A percentile compares a stretch with the other conserved stretches of the same genome.
These are phyloP conservation scores for Acer campestre DNA, from an alignment of 345 rosid species.

Conservation along the genomic window DNA sequence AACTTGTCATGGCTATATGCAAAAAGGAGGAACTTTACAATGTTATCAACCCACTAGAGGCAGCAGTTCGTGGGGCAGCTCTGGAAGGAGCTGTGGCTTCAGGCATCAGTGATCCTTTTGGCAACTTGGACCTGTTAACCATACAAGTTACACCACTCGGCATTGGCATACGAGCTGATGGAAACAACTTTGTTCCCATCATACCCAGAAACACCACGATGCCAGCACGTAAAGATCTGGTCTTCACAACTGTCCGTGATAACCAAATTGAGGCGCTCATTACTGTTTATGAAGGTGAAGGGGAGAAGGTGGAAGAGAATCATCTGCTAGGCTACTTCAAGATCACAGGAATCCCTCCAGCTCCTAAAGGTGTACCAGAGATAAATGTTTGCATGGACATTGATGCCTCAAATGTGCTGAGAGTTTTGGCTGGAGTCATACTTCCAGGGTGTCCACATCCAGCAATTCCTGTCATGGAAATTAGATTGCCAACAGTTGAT, in stretches of 20 bases:
- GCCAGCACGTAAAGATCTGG: conserved; percentile 73
- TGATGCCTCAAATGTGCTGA: conserved; percentile 62
- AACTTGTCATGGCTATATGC: conserved; percentile 47
- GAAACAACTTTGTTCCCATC: conserved; percentile 58
- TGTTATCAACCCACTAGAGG: conserved; percentile 67
- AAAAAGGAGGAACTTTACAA: conserved; percentile 57
- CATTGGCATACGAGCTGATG: conserved; percentile 67
- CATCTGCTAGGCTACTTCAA: conserved; percentile 89
- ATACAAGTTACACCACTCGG: conserved; percentile 76
- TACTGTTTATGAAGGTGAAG: conserved; percentile 84
- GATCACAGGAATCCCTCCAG: conserved; percentile 65
- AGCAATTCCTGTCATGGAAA: conserved; percentile 69
- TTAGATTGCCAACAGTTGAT: conserved; percentile 89
- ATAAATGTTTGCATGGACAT: conserved; percentile 90
- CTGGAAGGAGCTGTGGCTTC: conserved; percentile 92
- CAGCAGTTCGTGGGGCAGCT: conserved; percentile 83
- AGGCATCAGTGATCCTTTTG: conserved; percentile 79
- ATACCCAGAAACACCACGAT: conserved; percentile 70
- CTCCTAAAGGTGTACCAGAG: conserved; percentile 80
- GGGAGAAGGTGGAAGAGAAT: conserved; percentile 59
- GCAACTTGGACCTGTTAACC: conserved; percentile 77
- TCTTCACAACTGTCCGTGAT: conserved; percentile 66
- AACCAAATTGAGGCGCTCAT: conserved; percentile 76
- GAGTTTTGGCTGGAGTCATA: conserved; percentile 67
- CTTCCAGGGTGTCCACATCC: conserved; percentile 66